Evolutionary conservation across 164 flowering plant genomes (phyloP), one percentile per base, ranked within the genome.

Genomic region (Macadamia tetraphylla): DNA sequence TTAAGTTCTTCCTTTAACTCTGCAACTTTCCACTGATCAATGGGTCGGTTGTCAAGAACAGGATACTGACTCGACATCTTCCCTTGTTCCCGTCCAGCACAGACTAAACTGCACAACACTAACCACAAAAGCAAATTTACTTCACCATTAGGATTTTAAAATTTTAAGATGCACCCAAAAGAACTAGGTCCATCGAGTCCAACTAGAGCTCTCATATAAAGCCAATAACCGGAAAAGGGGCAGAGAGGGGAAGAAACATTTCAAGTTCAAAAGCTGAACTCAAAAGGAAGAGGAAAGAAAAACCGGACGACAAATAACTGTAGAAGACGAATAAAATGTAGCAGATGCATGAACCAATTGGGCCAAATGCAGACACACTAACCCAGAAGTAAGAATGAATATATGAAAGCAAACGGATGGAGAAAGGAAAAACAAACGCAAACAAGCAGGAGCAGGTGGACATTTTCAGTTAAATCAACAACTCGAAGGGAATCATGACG

Each of bases 1-100:
- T 80, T 86, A 18, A 93, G 98, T 80, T 93, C 98, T 66, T 91
- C 97, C 74, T 86, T 93, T 69, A 93, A 75, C 79, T 91, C 98
- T 17, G 91, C 82, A 30, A 93, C 98, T 79, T 79, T 93, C 98
- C 93, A 89, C 61, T 90, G 91, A 75, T 93, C 91, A 77, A 93
- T 84, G 48, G 96, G 84, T 63, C 82, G 75, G 73, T 84, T 79
- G 14, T 79, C 86, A 30, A 93, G 87, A 65, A 84, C 66, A 29
- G 84, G 86, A 79, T 93, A 89, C 13, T 72, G 72, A 0, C 89
- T 78, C 1, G 91, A 84, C 86, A 83, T 83, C 72, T 66, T 81
- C 4, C 60, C 48, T 31, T 7, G 12, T 53, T 1, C 9, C 65
- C 14, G 49, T 17, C 53, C 32, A 67, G 64, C 52, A 60, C 70